Conservation (phyloP, 1,284 basidiomycete species). For the Marasmius sp. region DNA sequence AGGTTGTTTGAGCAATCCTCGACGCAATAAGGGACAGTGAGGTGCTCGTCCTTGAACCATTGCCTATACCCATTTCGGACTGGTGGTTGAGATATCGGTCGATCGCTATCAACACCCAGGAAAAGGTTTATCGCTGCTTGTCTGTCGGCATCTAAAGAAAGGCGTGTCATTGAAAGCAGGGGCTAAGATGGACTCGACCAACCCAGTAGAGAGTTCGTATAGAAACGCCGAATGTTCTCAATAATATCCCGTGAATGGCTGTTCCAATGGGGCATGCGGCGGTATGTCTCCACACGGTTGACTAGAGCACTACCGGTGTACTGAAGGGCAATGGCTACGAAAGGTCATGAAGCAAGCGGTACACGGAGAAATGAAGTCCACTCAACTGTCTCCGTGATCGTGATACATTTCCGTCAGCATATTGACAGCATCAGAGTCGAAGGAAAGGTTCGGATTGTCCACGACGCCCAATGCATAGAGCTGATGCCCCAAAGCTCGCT, state of each 20-base stretch:
- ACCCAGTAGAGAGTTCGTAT: conserved; percentile 93
- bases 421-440: conserved; percentile 95
- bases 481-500: conserved; percentile 93
- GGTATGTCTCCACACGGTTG: conserved; percentile 96
- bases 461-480: conserved; percentile 92
- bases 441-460: conserved; percentile 80
- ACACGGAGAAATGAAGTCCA: not conserved
- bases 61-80: conserved; percentile 70
- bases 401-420: conserved; percentile 99
- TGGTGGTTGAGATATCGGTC: conserved; percentile 43
- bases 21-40: conserved; percentile 61
- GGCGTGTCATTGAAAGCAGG: not conserved
- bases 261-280: conserved; percentile 96
- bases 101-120: conserved; percentile 77
- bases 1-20: conserved; percentile 58
- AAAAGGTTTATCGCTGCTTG: conserved; percentile 98
- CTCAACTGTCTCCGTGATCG: conserved; percentile 89
- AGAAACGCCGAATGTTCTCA: conserved; percentile 94
- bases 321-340: conserved; percentile 87
- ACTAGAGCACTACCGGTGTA: conserved; percentile 97
- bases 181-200: conserved; percentile 10
- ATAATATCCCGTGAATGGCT: conserved; percentile 97
- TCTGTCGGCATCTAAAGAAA: conserved; percentile 84
- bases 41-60: conserved; percentile 79
- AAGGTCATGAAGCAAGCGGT: not conserved